Percentiles rank a stretch among this genome's conserved stretches.
Evolutionary conservation across 257 asterid genomes (phyloP).

Genomic region (Fraxinus cuspidata): DNA sequence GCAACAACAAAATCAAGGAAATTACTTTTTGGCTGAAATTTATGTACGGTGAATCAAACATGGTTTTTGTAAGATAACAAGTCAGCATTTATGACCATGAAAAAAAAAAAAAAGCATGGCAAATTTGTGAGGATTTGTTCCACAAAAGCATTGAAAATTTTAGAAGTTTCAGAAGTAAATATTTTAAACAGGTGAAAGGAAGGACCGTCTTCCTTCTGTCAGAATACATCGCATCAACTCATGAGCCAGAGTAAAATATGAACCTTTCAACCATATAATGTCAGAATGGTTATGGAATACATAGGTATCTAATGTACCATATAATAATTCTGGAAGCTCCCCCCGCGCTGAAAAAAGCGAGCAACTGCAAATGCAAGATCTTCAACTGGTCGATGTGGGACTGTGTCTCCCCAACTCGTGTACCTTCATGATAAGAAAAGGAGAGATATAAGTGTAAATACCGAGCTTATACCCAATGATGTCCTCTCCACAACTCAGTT

Average conservation of each 20-base stretch:
- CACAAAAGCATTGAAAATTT: background rate
- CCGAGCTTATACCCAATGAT: slow-evolving; percentile 16
- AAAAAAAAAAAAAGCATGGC: background rate
- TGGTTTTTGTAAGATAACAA: slow-evolving; percentile 7
- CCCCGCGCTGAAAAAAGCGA: slow-evolving; percentile 96
- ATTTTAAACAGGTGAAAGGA: background rate
- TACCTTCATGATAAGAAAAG: slow-evolving; percentile 52
- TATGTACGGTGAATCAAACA: slow-evolving; percentile 7
- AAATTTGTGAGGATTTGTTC: background rate
- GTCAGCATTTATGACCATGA: background rate
- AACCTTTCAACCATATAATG: background rate
- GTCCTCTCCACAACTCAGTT: slow-evolving; percentile 7
- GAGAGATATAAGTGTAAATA: slow-evolving; percentile 18
- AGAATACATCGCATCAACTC: background rate
- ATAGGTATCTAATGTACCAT: slow-evolving; percentile 57
- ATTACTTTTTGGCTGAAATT: slow-evolving; percentile 21
- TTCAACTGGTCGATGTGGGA: slow-evolving; percentile 85
- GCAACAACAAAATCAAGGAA: slow-evolving; percentile 40
- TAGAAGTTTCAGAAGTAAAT: slow-evolving; percentile 1
- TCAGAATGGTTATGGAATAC: background rate
- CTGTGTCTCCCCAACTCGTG: slow-evolving; percentile 82
- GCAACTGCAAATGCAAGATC: slow-evolving; percentile 97
- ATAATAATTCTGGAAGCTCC: slow-evolving; percentile 89
- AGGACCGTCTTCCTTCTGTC: background rate
- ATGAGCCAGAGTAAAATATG: slow-evolving; percentile 2